Evolutionary conservation across 192 early-diverging fungal genomes (phyloP).

Genomic region (Jimgerdemannia flammicorona): DNA sequence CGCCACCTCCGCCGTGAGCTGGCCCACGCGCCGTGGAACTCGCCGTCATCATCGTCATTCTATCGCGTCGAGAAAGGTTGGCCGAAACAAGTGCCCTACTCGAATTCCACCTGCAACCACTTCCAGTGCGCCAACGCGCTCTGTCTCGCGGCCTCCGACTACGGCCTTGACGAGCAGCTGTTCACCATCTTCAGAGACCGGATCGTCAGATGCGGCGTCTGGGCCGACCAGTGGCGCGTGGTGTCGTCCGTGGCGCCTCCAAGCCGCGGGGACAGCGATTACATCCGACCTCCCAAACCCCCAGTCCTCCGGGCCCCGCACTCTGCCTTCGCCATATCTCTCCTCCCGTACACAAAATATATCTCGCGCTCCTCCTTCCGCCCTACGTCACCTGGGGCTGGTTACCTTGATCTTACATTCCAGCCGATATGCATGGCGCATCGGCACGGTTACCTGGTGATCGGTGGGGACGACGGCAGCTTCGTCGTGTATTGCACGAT

Average conservation of each 20-base stretch:
- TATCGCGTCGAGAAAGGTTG: not conserved
- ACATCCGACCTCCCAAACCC: not conserved
- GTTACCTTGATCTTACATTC: slow-evolving; percentile 13
- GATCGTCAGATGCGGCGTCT: not conserved
- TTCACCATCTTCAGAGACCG: not conserved
- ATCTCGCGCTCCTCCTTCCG: slow-evolving; percentile 6
- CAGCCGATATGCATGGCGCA: slow-evolving; percentile 44
- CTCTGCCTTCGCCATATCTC: not conserved
- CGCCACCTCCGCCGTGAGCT: not conserved
- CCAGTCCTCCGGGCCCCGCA: not conserved
- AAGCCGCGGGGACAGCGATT: not conserved
- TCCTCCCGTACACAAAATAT: not conserved
- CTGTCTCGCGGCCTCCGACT: not conserved
- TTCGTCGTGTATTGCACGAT: slow-evolving; percentile 42
- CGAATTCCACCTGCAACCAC: not conserved
- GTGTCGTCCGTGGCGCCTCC: not conserved
- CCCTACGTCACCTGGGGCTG: too few relatives aligned
- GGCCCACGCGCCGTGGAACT: not conserved
- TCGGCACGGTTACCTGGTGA: slow-evolving; percentile 42
- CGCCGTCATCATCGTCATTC: not conserved
- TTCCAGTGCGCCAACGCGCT: not conserved
- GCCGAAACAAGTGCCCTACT: not conserved
- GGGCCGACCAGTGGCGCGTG: not conserved
- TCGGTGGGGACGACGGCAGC: slow-evolving; percentile 32
- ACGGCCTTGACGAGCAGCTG: not conserved